Evolutionary conservation across 2,329 filamentous ascomycete species (phyloP).

Genomic region (Penicillium psychrosexuale): DNA sequence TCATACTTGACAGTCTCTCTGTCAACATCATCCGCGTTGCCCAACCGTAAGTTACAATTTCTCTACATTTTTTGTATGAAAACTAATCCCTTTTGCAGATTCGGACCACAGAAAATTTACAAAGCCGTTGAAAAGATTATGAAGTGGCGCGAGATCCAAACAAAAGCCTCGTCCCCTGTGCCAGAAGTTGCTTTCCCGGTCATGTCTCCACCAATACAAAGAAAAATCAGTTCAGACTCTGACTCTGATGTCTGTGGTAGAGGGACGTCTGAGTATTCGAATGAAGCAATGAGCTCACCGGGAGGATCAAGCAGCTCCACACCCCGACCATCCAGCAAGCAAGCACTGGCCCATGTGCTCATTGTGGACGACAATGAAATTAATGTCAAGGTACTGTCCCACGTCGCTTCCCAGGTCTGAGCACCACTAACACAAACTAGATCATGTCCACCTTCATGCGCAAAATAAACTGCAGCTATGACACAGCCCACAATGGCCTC

Average conservation of each 20-base stretch:
- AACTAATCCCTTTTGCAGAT: constrained; percentile 8
- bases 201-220: neutral
- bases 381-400: constrained; percentile 32
- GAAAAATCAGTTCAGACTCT: neutral
- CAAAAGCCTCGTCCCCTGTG: neutral
- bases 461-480: constrained; percentile 37
- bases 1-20: neutral
- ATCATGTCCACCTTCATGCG: constrained; percentile 39
- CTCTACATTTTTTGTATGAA: neutral
- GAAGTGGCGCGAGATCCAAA: constrained; percentile 1
- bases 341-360: constrained; percentile 26
- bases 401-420: too few species aligned
- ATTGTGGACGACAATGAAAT: constrained; percentile 46
- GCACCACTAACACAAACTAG: constrained; percentile 5
- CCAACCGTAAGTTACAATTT: constrained; percentile 25
- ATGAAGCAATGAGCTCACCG: neutral
- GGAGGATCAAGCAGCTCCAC: neutral
- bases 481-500: constrained; percentile 40
- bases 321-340: constrained; percentile 7
- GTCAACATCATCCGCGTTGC: constrained; percentile 25
- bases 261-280: neutral
- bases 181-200: neutral
- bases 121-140: constrained; percentile 20
- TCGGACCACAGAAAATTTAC: constrained; percentile 29
- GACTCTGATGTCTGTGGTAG: neutral